Evolutionary conservation across 2,329 filamentous ascomycete species (phyloP).

Genomic region (Fusarium incarnatum): DNA sequence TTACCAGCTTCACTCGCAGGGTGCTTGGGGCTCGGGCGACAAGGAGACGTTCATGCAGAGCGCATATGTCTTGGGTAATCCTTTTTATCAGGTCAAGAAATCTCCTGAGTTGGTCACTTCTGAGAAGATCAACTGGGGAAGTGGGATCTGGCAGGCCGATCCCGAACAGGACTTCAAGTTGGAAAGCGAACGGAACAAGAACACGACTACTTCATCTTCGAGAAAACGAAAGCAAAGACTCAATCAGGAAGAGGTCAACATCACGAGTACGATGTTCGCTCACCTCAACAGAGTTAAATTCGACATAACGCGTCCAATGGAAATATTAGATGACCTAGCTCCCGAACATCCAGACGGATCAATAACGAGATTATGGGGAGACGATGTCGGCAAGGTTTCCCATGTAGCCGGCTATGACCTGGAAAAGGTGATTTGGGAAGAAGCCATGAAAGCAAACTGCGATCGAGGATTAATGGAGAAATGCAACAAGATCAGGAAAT

Average conservation of each 20-base stretch:
- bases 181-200: not conserved
- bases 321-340: slow-evolving; percentile 13
- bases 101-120: slow-evolving; percentile 21
- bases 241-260: not conserved
- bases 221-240: not conserved
- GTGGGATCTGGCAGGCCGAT: slow-evolving; percentile 45
- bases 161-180: slow-evolving; percentile 40
- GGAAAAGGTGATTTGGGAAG: slow-evolving; percentile 43
- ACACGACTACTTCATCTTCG: not conserved
- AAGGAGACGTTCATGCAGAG: slow-evolving; percentile 44
- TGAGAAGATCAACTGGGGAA: slow-evolving; percentile 37
- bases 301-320: slow-evolving; percentile 29
- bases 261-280: slow-evolving; percentile 40
- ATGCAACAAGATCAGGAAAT: slow-evolving; percentile 40
- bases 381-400: slow-evolving; percentile 22
- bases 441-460: slow-evolving; percentile 41
- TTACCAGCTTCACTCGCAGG: slow-evolving; percentile 45
- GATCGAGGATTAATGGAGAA: slow-evolving; percentile 30
- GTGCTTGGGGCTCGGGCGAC: slow-evolving; percentile 43
- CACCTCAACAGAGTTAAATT: slow-evolving; percentile 45
- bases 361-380: slow-evolving; percentile 35
- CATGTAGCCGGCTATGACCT: slow-evolving; percentile 39
- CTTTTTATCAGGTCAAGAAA: slow-evolving; percentile 37
- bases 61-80: slow-evolving; percentile 32
- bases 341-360: slow-evolving; percentile 19